Evolutionary conservation across 371 early-diverging fungal species (phyloP).

Genomic region (Rhizopus stolonifer): DNA sequence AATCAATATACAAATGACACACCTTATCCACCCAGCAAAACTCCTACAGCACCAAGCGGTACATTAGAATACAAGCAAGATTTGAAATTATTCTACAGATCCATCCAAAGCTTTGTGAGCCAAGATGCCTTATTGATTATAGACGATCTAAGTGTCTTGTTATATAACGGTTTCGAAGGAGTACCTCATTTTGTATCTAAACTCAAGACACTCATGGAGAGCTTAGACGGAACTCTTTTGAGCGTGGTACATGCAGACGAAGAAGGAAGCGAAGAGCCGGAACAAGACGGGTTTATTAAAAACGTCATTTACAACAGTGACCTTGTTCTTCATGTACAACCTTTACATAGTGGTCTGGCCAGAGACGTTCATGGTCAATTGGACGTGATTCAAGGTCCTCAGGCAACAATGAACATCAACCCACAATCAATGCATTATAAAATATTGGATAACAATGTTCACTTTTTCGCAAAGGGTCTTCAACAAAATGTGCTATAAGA

Average conservation of each 20-base stretch:
- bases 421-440: conserved; percentile 62
- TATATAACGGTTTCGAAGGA: conserved; percentile 51
- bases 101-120: conserved; percentile 16
- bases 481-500: conserved; percentile 45
- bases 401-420: conserved; percentile 12
- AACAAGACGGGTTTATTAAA: conserved; percentile 57
- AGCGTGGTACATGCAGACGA: conserved; percentile 64
- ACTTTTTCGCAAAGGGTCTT: conserved; percentile 70
- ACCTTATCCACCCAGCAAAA: conserved; percentile 40
- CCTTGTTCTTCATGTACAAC: conserved; percentile 57
- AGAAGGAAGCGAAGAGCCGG: conserved; percentile 48
- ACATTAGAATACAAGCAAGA: conserved; percentile 24
- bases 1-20: conserved; percentile 40
- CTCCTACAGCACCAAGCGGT: conserved; percentile 40
- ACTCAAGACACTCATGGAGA: conserved; percentile 42
- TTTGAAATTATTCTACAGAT: conserved; percentile 24
- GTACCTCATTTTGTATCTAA: conserved; percentile 49
- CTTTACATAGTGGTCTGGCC: conserved; percentile 64
- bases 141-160: conserved; percentile 63
- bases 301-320: conserved; percentile 50
- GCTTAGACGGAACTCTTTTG: conserved; percentile 57
- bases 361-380: conserved; percentile 71
- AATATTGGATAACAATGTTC: conserved; percentile 65
- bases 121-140: conserved; percentile 51
- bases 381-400: conserved; percentile 54